Percentiles rank a stretch among this genome's conserved stretches.
Conservation (phyloP, 2,329 filamentous ascomycete species). For the Paramyrothecium roridum region DNA sequence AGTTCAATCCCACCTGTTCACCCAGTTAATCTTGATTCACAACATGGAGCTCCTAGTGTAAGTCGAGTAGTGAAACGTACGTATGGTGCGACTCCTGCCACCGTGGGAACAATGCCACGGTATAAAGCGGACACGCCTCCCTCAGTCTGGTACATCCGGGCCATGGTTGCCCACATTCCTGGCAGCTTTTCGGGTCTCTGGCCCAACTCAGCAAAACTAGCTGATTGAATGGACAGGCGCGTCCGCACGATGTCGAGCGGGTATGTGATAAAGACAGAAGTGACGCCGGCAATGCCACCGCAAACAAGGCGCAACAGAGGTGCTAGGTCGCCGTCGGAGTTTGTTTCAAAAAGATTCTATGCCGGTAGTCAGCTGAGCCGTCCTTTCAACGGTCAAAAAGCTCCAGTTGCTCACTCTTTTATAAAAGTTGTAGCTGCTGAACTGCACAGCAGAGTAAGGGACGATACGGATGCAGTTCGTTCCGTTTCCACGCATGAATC, state of each 20-base stretch:
- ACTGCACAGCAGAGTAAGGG: slow-evolving; percentile 96
- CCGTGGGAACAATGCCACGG: slow-evolving; percentile 87
- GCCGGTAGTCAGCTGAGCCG: background rate
- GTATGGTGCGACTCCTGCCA: slow-evolving; percentile 94
- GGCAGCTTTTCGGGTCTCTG: slow-evolving; percentile 66
- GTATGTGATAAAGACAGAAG: slow-evolving; percentile 92
- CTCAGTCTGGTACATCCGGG: slow-evolving; percentile 84
- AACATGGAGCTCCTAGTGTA: background rate
- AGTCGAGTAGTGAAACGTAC: slow-evolving; percentile 41
- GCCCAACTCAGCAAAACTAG: slow-evolving; percentile 82
- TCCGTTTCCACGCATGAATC: slow-evolving; percentile 96
- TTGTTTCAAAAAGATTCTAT: slow-evolving; percentile 70
- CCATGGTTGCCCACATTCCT: slow-evolving; percentile 87
- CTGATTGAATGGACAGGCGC: slow-evolving; percentile 91
- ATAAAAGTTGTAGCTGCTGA: slow-evolving; percentile 97
- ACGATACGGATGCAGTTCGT: slow-evolving; percentile 98
- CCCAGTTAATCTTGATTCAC: slow-evolving; percentile 3
- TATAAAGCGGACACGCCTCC: slow-evolving; percentile 86
- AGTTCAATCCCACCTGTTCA: slow-evolving; percentile 82
- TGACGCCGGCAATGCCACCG: slow-evolving; percentile 88
- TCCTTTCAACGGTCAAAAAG: slow-evolving; percentile 1
- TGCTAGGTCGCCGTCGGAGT: slow-evolving; percentile 70
- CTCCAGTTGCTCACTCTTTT: slow-evolving; percentile 65
- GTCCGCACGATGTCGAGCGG: slow-evolving; percentile 97
- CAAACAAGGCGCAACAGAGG: slow-evolving; percentile 79